phyloP scores from a whole-genome alignment of 228 moss, liverwort and hornwort genomes.

The Sphagnum fallax region DNA sequence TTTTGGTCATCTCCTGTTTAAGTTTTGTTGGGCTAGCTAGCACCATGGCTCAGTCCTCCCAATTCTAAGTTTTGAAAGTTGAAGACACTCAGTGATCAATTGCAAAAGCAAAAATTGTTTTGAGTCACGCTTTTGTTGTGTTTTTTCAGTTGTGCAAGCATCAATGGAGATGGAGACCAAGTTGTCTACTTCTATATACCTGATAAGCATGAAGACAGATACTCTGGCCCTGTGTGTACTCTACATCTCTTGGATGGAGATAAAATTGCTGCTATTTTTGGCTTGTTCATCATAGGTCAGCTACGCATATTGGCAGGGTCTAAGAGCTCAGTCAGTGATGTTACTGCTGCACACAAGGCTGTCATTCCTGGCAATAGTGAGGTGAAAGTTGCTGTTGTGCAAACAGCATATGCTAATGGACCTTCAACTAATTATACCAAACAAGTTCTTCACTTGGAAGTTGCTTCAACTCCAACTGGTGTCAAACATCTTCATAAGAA shows the following conservation, averaged over 20 bases:
- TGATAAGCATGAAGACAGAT: constrained; percentile 2
- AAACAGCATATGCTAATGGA: constrained; percentile 98
- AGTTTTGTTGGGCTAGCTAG: no score
- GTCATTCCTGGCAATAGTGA: constrained; percentile 59
- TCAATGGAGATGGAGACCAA: constrained; percentile 52
- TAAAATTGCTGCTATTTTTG: constrained; percentile 41
- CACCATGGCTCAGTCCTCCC: no score
- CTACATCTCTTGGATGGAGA: constrained; percentile 45
- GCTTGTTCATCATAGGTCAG: constrained; percentile 52
- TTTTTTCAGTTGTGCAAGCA: constrained; percentile 33
- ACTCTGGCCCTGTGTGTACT: background rate
- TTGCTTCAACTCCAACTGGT: constrained; percentile 72
- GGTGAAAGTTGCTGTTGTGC: constrained; percentile 65
- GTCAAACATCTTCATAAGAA: constrained; percentile 54
- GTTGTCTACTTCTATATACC: constrained; percentile 41
- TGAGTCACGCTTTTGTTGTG: background rate
- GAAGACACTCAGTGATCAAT: no score
- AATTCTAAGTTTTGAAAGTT: no score
- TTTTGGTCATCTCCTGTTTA: no score
- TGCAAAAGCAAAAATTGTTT: no score
- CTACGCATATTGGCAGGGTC: constrained; percentile 36
- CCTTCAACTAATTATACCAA: constrained; percentile 76
- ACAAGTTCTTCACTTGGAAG: constrained; percentile 64
- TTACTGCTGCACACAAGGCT: constrained; percentile 4
- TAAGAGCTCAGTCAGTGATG: constrained; percentile 9